Percentiles rank a stretch among this genome's conserved stretches.
These are phyloP conservation scores for Mortierella sp. DNA, from an alignment of 371 early-diverging fungal genomes.

Conservation along the genomic window DNA sequence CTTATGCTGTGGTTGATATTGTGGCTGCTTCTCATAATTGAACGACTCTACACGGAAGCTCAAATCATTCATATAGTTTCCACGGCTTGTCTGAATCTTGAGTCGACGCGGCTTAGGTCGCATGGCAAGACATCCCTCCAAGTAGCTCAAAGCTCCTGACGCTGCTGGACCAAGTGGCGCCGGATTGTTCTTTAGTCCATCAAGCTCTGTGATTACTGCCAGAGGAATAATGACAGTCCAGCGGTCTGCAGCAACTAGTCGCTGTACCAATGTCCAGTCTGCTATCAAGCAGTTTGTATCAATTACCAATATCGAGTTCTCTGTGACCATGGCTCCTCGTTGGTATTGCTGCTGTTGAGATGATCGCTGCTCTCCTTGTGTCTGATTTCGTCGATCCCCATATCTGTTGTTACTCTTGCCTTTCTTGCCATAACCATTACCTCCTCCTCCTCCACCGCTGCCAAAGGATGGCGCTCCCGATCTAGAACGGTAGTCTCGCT, in stretches of 20 bases:
- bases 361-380: slow-evolving; percentile 40
- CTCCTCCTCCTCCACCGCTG: neutral
- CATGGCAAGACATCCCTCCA: slow-evolving; percentile 63
- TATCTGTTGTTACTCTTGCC: slow-evolving; percentile 1
- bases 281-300: slow-evolving; percentile 79
- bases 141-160: slow-evolving; percentile 61
- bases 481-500: slow-evolving; percentile 23
- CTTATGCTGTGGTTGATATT: slow-evolving; percentile 20
- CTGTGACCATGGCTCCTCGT: slow-evolving; percentile 48
- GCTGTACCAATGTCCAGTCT: slow-evolving; percentile 66
- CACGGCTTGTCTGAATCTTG: slow-evolving; percentile 74
- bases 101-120: slow-evolving; percentile 47
- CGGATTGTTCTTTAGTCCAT: slow-evolving; percentile 69
- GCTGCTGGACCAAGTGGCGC: slow-evolving; percentile 70
- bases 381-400: slow-evolving; percentile 25
- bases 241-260: slow-evolving; percentile 63
- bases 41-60: slow-evolving; percentile 75
- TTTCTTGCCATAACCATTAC: slow-evolving; percentile 15
- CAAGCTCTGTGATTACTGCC: slow-evolving; percentile 76
- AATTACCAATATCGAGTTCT: slow-evolving; percentile 69
- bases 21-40: slow-evolving; percentile 58
- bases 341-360: slow-evolving; percentile 26
- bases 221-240: slow-evolving; percentile 74
- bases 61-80: slow-evolving; percentile 73
- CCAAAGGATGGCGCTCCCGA: neutral